phyloP scores from a whole-genome alignment of 1,284 basidiomycete species.

The Cryptococcus sp. region DNA sequence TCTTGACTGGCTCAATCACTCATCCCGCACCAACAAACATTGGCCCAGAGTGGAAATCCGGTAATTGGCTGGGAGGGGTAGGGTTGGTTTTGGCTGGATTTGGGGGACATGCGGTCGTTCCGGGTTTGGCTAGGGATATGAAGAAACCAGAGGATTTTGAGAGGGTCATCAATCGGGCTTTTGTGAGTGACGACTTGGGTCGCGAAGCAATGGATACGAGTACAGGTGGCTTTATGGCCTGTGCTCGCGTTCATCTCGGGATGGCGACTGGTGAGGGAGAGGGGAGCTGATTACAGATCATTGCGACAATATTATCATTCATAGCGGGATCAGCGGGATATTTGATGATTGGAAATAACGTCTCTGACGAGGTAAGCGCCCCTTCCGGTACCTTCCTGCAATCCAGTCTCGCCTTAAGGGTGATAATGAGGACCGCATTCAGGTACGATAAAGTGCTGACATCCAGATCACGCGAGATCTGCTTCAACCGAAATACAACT shows the following conservation, averaged over 20 bases:
- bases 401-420: background rate
- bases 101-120: conserved; percentile 88
- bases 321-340: conserved; percentile 82
- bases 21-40: conserved; percentile 67
- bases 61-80: conserved; percentile 55
- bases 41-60: conserved; percentile 54
- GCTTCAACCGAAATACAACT: conserved; percentile 64
- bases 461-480: conserved; percentile 78
- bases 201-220: background rate
- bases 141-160: conserved; percentile 73
- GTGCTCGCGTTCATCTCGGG: background rate
- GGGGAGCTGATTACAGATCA: conserved; percentile 49
- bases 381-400: background rate
- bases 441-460: conserved; percentile 1
- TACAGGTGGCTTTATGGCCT: background rate
- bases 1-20: conserved; percentile 78
- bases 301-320: conserved; percentile 73
- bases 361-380: conserved; percentile 71
- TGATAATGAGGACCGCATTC: background rate
- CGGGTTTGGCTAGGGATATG: conserved; percentile 88
- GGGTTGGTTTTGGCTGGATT: conserved; percentile 97
- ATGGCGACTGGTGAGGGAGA: too few species aligned
- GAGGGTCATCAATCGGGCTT: conserved; percentile 42
- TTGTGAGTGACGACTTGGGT: conserved; percentile 21
- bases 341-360: conserved; percentile 79